A percentile compares a stretch with the other conserved stretches of the same genome.
Evolutionary conservation across 2,329 filamentous ascomycete genomes (phyloP).

Genomic region (Fusarium sarcochroum): DNA sequence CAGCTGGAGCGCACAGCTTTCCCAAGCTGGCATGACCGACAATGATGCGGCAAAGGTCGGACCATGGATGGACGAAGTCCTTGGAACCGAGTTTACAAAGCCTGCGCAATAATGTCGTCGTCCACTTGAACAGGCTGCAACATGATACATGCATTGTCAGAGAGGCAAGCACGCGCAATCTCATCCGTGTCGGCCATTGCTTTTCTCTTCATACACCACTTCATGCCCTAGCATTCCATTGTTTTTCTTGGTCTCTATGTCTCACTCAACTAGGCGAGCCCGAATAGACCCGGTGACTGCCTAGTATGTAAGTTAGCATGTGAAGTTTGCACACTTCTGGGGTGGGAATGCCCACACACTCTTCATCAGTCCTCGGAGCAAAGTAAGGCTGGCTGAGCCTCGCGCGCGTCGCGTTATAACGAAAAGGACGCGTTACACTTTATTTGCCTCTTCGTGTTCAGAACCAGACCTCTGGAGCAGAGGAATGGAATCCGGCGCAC

Average conservation of each 20-base stretch:
- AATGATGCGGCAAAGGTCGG: slow-evolving; percentile 46
- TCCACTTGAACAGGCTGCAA: slow-evolving; percentile 25
- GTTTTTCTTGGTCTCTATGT: slow-evolving; percentile 34
- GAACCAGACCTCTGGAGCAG: slow-evolving; percentile 11
- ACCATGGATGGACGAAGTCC: slow-evolving; percentile 51
- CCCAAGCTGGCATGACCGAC: slow-evolving; percentile 45
- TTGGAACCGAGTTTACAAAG: slow-evolving; percentile 52
- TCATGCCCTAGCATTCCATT: slow-evolving; percentile 27
- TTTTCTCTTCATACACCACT: slow-evolving; percentile 40
- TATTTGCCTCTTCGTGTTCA: slow-evolving; percentile 6
- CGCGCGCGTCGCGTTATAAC: slow-evolving; percentile 37
- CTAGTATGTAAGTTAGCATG: slow-evolving; percentile 36
- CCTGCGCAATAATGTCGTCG: slow-evolving; percentile 30
- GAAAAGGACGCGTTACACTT: slow-evolving; percentile 35
- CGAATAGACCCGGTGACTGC: slow-evolving; percentile 41
- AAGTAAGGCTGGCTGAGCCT: slow-evolving; percentile 43
- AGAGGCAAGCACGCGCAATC: slow-evolving; percentile 32
- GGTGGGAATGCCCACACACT: slow-evolving; percentile 33
- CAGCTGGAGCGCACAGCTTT: slow-evolving; percentile 48
- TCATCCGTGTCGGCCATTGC: slow-evolving; percentile 10
- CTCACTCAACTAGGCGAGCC: slow-evolving; percentile 33
- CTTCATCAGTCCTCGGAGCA: neutral
- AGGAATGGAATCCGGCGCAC: slow-evolving; percentile 31
- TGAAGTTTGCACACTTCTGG: slow-evolving; percentile 36
- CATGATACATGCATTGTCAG: slow-evolving; percentile 29